Conservation (phyloP, 2,329 filamentous ascomycete species). For the Alternaria novae-zelandiae region DNA sequence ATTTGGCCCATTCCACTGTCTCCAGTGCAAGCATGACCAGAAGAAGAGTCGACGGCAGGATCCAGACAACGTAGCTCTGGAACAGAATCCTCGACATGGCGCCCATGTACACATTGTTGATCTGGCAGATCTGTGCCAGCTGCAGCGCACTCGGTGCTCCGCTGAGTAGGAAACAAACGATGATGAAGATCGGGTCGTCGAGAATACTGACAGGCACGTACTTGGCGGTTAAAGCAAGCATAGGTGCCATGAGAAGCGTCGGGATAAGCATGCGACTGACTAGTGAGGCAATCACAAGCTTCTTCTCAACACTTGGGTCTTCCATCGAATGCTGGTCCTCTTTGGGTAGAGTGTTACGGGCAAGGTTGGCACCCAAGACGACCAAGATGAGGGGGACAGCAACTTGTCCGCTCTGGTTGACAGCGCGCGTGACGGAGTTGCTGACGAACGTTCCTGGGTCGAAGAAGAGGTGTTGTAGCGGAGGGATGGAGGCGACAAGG, state of each 20-base stretch:
- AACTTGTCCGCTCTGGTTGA: slow-evolving; percentile 84
- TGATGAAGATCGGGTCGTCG: slow-evolving; percentile 96
- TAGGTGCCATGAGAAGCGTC: slow-evolving; percentile 87
- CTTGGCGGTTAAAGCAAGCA: slow-evolving; percentile 86
- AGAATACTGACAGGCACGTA: slow-evolving; percentile 92
- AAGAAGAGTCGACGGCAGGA: slow-evolving; percentile 88
- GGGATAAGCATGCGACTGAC: slow-evolving; percentile 92
- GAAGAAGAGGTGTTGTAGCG: slow-evolving; percentile 86
- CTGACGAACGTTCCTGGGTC: slow-evolving; percentile 85
- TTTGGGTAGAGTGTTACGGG: slow-evolving; percentile 82
- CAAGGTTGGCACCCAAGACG: slow-evolving; percentile 92
- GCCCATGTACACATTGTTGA: slow-evolving; percentile 94
- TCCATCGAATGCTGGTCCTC: slow-evolving; percentile 71
- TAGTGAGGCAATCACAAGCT: slow-evolving; percentile 83
- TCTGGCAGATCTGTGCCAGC: slow-evolving; percentile 96
- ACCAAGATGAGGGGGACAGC: slow-evolving; percentile 95
- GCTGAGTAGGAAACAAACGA: slow-evolving; percentile 95
- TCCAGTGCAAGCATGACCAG: slow-evolving; percentile 92
- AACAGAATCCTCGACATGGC: slow-evolving; percentile 93
- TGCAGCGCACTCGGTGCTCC: slow-evolving; percentile 93
- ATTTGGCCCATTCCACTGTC: slow-evolving; percentile 84
- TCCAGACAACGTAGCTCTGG: slow-evolving; percentile 97
- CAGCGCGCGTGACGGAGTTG: slow-evolving; percentile 89
- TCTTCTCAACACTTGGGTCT: slow-evolving; percentile 71
- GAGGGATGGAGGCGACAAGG: slow-evolving; percentile 84